These are phyloP conservation scores for Plasmopara muralis DNA, from an alignment of 352 stramenopile species.

Conservation along the genomic window DNA sequence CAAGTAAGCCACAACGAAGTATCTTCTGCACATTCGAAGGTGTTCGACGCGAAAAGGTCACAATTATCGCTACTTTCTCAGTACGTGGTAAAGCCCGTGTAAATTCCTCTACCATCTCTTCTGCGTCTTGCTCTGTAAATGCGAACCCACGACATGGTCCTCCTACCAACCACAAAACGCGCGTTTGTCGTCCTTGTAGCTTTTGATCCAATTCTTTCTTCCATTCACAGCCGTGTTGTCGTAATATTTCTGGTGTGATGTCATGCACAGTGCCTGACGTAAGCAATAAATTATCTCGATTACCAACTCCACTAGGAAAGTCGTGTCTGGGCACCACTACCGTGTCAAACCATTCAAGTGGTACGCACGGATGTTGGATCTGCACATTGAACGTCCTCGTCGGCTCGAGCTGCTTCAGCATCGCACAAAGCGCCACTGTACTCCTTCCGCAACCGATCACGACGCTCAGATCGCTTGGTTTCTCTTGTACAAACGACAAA, in stretches of 20 bases:
- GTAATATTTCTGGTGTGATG: constrained; percentile 23
- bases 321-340: constrained; percentile 60
- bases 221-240: constrained; percentile 22
- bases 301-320: constrained; percentile 11
- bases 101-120: constrained; percentile 40
- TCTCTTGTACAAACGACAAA: constrained; percentile 1
- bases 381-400: constrained; percentile 58
- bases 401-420: constrained; percentile 30
- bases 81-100: constrained; percentile 11
- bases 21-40: constrained; percentile 31
- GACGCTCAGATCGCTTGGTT: constrained; percentile 20
- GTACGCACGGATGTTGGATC: constrained; percentile 65
- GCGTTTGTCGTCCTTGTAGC: constrained; percentile 9
- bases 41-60: constrained; percentile 67
- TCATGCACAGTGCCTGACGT: constrained; percentile 53
- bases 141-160: constrained; percentile 58
- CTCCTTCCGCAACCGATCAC: constrained; percentile 66
- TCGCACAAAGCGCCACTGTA: constrained; percentile 55
- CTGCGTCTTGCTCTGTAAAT: constrained; percentile 31
- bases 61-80: constrained; percentile 32
- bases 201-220: constrained; percentile 21
- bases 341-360: constrained; percentile 49
- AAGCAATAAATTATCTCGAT: constrained; percentile 29
- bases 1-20: constrained; percentile 23
- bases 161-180: constrained; percentile 52